Conservation (phyloP, 192 early-diverging fungal species). For the Coemansia asiatica region DNA sequence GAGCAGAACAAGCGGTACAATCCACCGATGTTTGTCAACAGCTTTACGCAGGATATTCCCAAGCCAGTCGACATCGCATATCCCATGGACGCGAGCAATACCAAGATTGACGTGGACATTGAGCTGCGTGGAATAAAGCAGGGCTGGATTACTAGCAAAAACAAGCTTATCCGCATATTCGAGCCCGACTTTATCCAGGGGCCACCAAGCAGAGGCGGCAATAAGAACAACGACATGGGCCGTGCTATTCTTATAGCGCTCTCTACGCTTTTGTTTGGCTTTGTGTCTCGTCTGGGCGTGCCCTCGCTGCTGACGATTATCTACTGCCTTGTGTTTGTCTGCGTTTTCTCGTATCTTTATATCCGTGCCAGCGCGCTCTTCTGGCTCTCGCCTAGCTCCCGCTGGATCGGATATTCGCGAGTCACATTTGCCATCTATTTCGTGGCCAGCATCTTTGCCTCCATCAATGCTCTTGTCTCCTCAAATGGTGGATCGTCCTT, state of each 20-base stretch:
- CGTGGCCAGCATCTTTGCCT: not conserved
- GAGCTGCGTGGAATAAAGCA: constrained; percentile 8
- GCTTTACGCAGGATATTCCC: constrained; percentile 6
- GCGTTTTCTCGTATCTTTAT: not conserved
- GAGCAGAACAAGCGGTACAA: constrained; percentile 1
- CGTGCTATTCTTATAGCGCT: constrained; percentile 4
- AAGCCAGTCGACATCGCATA: not conserved
- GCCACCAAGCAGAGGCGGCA: not conserved
- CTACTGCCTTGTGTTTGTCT: not conserved
- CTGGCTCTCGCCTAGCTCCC: constrained; percentile 5
- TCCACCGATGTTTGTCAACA: constrained; percentile 7
- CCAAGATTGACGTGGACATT: not conserved
- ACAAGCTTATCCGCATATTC: not conserved
- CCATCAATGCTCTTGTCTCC: not conserved
- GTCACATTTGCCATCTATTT: not conserved
- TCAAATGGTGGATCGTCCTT: not conserved
- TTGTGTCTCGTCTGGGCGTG: not conserved
- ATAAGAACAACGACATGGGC: not conserved
- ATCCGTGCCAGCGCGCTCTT: not conserved
- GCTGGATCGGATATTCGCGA: constrained; percentile 11
- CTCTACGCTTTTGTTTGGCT: not conserved
- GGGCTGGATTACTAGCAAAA: constrained; percentile 3
- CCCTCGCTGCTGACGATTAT: not conserved
- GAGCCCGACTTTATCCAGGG: not conserved
- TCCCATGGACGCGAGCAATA: not conserved